Percentiles rank a stretch among this genome's conserved stretches.
Evolutionary conservation across 768 basidiomycete species (phyloP).

Genomic region (Mycena alexandri): DNA sequence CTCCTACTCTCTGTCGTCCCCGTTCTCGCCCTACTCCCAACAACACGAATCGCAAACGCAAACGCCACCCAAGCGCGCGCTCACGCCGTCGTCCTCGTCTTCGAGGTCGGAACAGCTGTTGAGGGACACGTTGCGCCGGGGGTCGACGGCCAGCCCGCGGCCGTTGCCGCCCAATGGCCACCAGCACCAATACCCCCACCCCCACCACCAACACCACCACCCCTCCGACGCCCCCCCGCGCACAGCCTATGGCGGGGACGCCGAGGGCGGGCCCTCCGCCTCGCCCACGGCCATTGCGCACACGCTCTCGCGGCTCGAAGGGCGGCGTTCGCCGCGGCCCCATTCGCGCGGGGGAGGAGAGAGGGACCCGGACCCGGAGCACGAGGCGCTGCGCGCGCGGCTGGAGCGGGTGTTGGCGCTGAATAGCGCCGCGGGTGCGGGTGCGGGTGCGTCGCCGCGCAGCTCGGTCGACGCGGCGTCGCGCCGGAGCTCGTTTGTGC

Average conservation of each 20-base stretch:
- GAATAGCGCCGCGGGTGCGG: neutral
- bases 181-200: neutral
- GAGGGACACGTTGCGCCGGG: constrained; percentile 29
- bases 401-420: constrained; percentile 63
- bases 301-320: constrained; percentile 28
- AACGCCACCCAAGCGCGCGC: constrained; percentile 39
- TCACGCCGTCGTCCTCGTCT: constrained; percentile 42
- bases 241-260: constrained; percentile 32
- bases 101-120: constrained; percentile 33
- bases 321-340: constrained; percentile 22
- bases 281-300: constrained; percentile 10
- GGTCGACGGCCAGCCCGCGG: too few relatives aligned
- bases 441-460: too few relatives aligned
- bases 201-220: neutral
- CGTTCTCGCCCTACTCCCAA: neutral
- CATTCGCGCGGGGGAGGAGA: constrained; percentile 32
- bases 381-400: constrained; percentile 65
- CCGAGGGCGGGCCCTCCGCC: constrained; percentile 16
- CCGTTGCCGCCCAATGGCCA: too few relatives aligned
- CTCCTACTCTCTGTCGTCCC: neutral
- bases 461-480: too few relatives aligned
- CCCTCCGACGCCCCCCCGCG: too few relatives aligned
- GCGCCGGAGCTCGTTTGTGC: too few relatives aligned
- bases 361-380: constrained; percentile 63
- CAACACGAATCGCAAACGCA: neutral